Evolutionary conservation across 768 basidiomycete species (phyloP), one percentile per base, ranked within the genome.

Genomic region (Lactarius sp.): DNA sequence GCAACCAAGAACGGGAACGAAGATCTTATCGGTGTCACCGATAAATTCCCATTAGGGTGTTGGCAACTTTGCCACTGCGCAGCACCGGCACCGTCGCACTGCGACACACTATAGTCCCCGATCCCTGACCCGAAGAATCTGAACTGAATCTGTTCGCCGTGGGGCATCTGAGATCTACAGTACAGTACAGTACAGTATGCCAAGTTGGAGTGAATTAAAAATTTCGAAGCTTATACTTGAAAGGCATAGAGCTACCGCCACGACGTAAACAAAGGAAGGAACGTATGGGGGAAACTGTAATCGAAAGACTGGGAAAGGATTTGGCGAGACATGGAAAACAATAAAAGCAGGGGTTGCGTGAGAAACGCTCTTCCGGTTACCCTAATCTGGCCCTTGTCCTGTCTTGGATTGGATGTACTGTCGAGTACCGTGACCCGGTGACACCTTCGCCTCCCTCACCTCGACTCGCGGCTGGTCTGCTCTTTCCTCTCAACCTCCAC

Each of bases 401-500:
- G 51, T 22, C 9, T 52, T 42, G 37, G 27, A 27, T 27, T 27
- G 27, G 27, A 27, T 27, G 27, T 27, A 27, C 1, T 1, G 22
- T 22, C 1, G 27, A 27, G 27, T 27, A 27, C 27, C 27, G 27
- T 27, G 27, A 27, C 27, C 27, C 27, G 27, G 27, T 27, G 27
- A 27, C 27, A 27, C 27, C 27, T 27, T 27, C 27, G 27, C 27
- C 27, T 27, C 27, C 27, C 27, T 27, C 27, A 27, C 27, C 27
- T 27, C 27, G 27, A 39, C 44, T 60, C 66, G 67, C 67, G 67
- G 66, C 67, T 68, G 67, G 66, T 59, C 67, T 67, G 67, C 65
- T 60, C 20, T 70, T 10, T 69, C 64, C 51, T 58, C 56, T 70
- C 58, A 55, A 69, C 65, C 41, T 65, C 66, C 69, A 66, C 69